phyloP scores from a whole-genome alignment of 1,284 basidiomycete genomes.

The Ganoderma boninense region DNA sequence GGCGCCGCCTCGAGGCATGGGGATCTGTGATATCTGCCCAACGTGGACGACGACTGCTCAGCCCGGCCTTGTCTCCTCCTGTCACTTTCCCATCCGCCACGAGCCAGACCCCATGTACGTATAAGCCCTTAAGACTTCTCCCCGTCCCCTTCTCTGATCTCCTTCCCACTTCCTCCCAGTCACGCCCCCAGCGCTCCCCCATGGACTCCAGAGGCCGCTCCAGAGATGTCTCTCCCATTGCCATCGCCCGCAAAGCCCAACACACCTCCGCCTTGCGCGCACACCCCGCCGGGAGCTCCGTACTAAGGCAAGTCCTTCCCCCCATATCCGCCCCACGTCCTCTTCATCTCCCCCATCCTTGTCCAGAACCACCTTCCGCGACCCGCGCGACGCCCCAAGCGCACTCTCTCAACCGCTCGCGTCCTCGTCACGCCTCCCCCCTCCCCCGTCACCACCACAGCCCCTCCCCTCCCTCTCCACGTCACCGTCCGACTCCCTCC shows the following conservation, averaged over 20 bases:
- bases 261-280: constrained; percentile 8
- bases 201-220: constrained; percentile 42
- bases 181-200: constrained; percentile 25
- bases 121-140: constrained; percentile 35
- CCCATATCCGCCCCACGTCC: constrained; percentile 16
- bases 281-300: constrained; percentile 19
- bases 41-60: constrained; percentile 12
- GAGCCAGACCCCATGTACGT: constrained; percentile 28
- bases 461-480: constrained; percentile 30
- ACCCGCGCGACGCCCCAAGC: constrained; percentile 21
- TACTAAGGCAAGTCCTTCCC: constrained; percentile 23
- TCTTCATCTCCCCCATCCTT: constrained; percentile 19
- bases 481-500: constrained; percentile 34
- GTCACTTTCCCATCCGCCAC: constrained; percentile 21
- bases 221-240: constrained; percentile 39
- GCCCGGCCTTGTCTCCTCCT: background rate
- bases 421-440: constrained; percentile 35
- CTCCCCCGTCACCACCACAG: constrained; percentile 27
- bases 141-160: constrained; percentile 33
- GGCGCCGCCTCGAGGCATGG: constrained; percentile 37
- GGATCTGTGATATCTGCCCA: constrained; percentile 31
- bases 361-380: constrained; percentile 20
- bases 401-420: constrained; percentile 29
- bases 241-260: constrained; percentile 29
- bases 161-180: constrained; percentile 24